Base-by-base conservation (phyloP, 495 filamentous ascomycete species). In the Hypoxylon fuscum region DNA sequence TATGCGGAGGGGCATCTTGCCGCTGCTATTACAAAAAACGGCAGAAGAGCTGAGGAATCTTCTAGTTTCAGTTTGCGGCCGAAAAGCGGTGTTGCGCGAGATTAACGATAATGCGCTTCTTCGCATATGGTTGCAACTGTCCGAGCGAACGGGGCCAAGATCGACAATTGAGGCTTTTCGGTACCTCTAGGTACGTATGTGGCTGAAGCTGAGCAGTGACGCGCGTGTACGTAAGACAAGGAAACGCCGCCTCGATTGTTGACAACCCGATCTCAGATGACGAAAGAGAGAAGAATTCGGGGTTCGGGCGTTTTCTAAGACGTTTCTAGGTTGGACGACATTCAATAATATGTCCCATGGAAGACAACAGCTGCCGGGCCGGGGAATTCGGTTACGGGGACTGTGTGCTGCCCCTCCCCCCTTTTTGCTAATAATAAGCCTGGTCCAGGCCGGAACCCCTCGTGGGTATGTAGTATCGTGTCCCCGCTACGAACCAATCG, bases 1-100 rank as follows among this genome's bases (percentile, higher is more conserved):
- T 47, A 77, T 73, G 61, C 64, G 73, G 32, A 75, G 71, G 44
- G 66, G 68, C 55, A 53, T 31, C 2, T 6, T 7, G 31, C 17
- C 51, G 25, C n/a, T 37, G 11, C 6, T 49, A 32, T 23, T 29
- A 48, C 11, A 5, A 10, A 42, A 34, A 21, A 18, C 8, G 23
- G 47, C n/a, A 31, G 46, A 10, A 18, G 25, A 1, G 29, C 12
- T 37, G 31, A 22, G 1, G 15, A 46, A 22, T 27, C 32, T 9
- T 10, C 32, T 35, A 12, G 18, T 15, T 14, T 20, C 9, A 15
- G 9, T n/a, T 31, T 15, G 50, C 22, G 27, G 3, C 35, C 20
- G 10, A 22, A 14, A 8, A n/a, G 23, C 8, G 21, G 17, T 44
- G 38, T 8, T 5, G 40, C 27, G 51, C n/a, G 51, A 25, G 27